Evolutionary conservation across 2,329 filamentous ascomycete species (phyloP), one percentile per base, ranked within the genome.

Genomic region (Macrophomina pseudophaseolina): DNA sequence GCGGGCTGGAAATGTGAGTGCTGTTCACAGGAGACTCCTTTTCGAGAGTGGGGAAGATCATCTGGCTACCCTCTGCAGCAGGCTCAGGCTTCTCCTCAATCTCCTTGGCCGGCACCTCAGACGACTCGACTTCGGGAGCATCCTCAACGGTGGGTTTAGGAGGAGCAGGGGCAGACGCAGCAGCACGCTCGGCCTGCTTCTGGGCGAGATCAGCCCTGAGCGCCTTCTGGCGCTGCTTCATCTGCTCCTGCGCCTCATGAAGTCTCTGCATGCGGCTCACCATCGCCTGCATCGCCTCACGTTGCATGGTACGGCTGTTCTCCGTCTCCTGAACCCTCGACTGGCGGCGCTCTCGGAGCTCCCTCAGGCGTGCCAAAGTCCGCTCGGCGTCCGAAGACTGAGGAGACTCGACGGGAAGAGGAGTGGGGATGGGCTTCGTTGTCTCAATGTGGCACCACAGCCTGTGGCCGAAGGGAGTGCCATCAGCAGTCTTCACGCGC

Each of bases 1-100:
- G 30, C 44, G 44, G 16, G 58, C 42, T 62, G 44, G 58, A 49
- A 38, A 49, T 42, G 72, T 96, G 89, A n/a, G 91, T 86, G 81
- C 93, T 97, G 23, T 90, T 85, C 53, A 88, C 84, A 2, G 94
- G 93, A 9, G 93, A 97, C 80, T 98, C 95, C 82, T 96, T 97
- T 72, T 97, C 93, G 46, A 98, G 86, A 79, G 91, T 97, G 68
- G 95, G 95, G 86, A 98, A 98, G 76, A 98, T 94, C 93, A 98
- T 97, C 73, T 89, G 88, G 80, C 90, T 92, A 53, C 73, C 70
- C 66, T 75, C 71, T 54, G 74, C 56, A 60, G 70, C 56, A 54
- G 71, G 67, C 59, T 70, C 67, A 2, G 49, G 33, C 48, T 60
- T 66, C 11, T 38, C 49, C 42, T 69, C 60, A 11, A 33, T 6